A percentile compares a stretch with the other conserved stretches of the same genome.
Conservation (phyloP, 352 stramenopile genomes). For the Globisporangium camurandrum region DNA sequence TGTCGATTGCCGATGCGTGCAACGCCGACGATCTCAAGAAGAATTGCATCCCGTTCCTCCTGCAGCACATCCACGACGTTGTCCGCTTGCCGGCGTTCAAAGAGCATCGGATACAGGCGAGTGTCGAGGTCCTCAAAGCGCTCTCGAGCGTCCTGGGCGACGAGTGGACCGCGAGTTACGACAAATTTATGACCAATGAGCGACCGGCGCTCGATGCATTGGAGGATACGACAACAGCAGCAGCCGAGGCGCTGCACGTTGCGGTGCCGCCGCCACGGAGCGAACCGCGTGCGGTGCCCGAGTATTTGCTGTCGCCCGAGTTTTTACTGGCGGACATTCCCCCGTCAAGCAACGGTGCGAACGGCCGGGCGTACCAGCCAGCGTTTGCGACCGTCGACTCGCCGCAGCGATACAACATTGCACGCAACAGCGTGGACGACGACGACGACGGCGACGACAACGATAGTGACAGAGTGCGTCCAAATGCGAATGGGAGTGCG, state of each 20-base stretch:
- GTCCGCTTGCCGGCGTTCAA: slow-evolving; percentile 67
- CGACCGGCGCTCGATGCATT: slow-evolving; percentile 20
- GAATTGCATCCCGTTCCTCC: slow-evolving; percentile 80
- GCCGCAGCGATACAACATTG: slow-evolving; percentile 26
- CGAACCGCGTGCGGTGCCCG: slow-evolving; percentile 27
- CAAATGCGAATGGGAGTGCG: background rate
- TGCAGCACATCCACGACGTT: slow-evolving; percentile 82
- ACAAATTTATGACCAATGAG: slow-evolving; percentile 36
- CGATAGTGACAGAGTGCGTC: no score
- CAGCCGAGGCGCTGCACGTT: background rate
- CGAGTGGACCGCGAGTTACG: slow-evolving; percentile 73
- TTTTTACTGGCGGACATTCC: slow-evolving; percentile 40
- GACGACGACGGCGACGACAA: background rate
- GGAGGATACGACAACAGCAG: slow-evolving; percentile 6
- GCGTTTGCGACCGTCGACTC: slow-evolving; percentile 38
- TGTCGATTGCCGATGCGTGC: slow-evolving; percentile 73
- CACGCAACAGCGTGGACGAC: slow-evolving; percentile 23
- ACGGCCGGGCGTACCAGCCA: slow-evolving; percentile 24
- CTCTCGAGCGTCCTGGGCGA: slow-evolving; percentile 68
- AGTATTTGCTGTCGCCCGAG: slow-evolving; percentile 42
- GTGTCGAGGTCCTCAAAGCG: slow-evolving; percentile 78
- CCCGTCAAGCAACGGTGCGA: slow-evolving; percentile 24
- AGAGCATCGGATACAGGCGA: slow-evolving; percentile 72
- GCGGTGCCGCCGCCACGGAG: slow-evolving; percentile 9
- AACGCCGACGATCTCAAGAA: slow-evolving; percentile 76